phyloP scores from a whole-genome alignment of 1,284 basidiomycete species.

The Gastroboletus turbinatus region DNA sequence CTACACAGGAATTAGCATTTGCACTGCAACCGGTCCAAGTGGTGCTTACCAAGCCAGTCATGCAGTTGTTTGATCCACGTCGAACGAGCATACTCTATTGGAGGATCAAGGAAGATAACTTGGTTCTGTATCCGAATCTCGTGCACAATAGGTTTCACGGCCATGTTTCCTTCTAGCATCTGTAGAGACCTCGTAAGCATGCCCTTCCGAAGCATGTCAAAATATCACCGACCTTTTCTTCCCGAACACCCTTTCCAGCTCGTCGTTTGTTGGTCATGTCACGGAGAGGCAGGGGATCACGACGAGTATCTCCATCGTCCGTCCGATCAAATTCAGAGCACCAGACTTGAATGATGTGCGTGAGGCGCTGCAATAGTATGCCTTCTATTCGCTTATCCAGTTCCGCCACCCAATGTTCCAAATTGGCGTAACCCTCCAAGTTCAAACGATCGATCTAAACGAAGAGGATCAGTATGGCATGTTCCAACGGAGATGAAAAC shows the following conservation, averaged over 20 bases:
- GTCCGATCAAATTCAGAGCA: constrained; percentile 80
- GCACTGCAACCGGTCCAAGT: constrained; percentile 38
- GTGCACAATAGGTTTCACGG: constrained; percentile 82
- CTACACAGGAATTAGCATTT: constrained; percentile 35
- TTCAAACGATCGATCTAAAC: constrained; percentile 88
- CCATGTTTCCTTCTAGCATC: constrained; percentile 70
- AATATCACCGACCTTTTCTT: constrained; percentile 60
- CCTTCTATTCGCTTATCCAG: constrained; percentile 86
- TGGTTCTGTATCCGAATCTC: constrained; percentile 98
- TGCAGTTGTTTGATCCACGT: constrained; percentile 93
- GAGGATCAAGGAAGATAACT: constrained; percentile 97
- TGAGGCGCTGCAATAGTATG: constrained; percentile 78
- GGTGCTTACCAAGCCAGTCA: constrained; percentile 72
- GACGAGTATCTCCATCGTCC: constrained; percentile 62
- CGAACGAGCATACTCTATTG: constrained; percentile 90
- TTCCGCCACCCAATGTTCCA: constrained; percentile 94
- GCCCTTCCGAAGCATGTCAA: neutral
- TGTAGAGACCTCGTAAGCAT: constrained; percentile 26
- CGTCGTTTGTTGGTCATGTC: constrained; percentile 62
- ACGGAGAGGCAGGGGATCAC: constrained; percentile 49
- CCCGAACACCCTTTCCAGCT: constrained; percentile 63
- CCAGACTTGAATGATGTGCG: constrained; percentile 84
- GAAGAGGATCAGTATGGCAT: neutral
- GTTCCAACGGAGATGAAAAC: neutral
- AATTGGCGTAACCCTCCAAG: constrained; percentile 94